phyloP scores from a whole-genome alignment of 805 yeast genomes.

The Monosporozyma unispora region DNA sequence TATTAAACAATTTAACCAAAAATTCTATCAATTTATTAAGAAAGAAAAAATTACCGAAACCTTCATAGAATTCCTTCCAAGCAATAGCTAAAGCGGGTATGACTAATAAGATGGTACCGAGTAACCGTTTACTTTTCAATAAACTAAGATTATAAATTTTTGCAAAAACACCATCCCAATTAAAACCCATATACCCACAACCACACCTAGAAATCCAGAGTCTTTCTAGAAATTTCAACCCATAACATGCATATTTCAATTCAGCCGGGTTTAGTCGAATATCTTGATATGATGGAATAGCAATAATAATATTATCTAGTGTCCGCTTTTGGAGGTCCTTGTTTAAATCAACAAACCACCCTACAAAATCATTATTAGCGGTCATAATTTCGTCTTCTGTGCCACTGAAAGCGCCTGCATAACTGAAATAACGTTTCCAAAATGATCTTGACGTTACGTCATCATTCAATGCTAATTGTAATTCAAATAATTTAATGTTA shows the following conservation, averaged over 20 bases:
- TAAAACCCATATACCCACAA: slow-evolving; percentile 3
- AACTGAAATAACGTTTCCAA: slow-evolving; percentile 47
- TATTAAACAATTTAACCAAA: slow-evolving; percentile 4
- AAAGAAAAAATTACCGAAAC: slow-evolving; percentile 3
- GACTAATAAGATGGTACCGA: slow-evolving; percentile 25
- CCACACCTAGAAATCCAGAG: slow-evolving; percentile 7
- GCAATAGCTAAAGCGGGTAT: slow-evolving; percentile 34
- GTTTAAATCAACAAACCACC: slow-evolving; percentile 17
- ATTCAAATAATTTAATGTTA: neutral
- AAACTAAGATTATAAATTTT: slow-evolving; percentile 7
- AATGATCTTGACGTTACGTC: slow-evolving; percentile 28
- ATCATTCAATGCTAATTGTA: neutral
- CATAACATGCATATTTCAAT: slow-evolving; percentile 20
- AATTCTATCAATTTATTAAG: slow-evolving; percentile 11
- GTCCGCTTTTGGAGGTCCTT: slow-evolving; percentile 4
- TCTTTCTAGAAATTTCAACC: slow-evolving; percentile 7
- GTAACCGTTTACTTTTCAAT: slow-evolving; percentile 2
- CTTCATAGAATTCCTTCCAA: neutral
- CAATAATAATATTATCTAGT: slow-evolving; percentile 4
- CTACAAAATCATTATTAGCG: slow-evolving; percentile 35
- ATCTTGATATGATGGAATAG: slow-evolving; percentile 7
- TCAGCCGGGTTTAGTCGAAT: slow-evolving; percentile 25
- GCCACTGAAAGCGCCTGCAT: slow-evolving; percentile 50
- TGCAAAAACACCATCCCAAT: slow-evolving; percentile 8
- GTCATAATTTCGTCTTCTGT: slow-evolving; percentile 36